Base-by-base conservation (phyloP, 2,329 filamentous ascomycete genomes). In the Paraphaeosphaeria sporulosa region DNA sequence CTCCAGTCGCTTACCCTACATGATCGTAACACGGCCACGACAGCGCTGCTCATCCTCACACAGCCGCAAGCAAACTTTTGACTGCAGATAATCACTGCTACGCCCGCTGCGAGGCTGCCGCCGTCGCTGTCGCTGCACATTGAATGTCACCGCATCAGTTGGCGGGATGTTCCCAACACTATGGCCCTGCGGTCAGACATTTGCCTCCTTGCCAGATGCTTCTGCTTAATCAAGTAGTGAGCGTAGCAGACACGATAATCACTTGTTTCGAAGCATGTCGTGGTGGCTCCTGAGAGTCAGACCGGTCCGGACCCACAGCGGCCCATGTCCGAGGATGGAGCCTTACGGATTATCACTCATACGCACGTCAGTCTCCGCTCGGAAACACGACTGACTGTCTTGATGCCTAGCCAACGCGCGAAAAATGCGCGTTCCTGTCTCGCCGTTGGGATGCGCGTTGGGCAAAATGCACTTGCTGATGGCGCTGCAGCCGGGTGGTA, bases 41-140 rank as follows among this genome's bases (percentile, higher is more conserved):
- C 67, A 70, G 66, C 52, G 58, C 47, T 53, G 65, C 64, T 71
- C 32, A 50, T 52, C 59, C 34, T 48, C 55, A 38, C 70, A 72
- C 63, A 69, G 60, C 67, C 64, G 65, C 34, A 59, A 72, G 73
- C 72, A 75, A 74, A 75, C 72, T 72, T 68, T 67, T 61, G 60
- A 63, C 64, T 50, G 64, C 58, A 60, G 25, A 55, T 55, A 44
- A 50, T 58, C 49, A 49, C 59, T 49, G 59, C 65, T 64, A 65
- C 60, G 64, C 57, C 63, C 65, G 61, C 64, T 65, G 65, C 66
- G 38, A 40, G 38, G 15, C 38, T 40, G 36, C 36, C 36, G 38
- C 17, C 42, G 40, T 49, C 42, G 40, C 56, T 46, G 49, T 64
- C 63, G 40, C 51, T 61, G 58, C 64, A 64, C 53, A 44, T 67